Conservation (phyloP, 2,329 filamentous ascomycete genomes). For the Botrytis medusae region DNA sequence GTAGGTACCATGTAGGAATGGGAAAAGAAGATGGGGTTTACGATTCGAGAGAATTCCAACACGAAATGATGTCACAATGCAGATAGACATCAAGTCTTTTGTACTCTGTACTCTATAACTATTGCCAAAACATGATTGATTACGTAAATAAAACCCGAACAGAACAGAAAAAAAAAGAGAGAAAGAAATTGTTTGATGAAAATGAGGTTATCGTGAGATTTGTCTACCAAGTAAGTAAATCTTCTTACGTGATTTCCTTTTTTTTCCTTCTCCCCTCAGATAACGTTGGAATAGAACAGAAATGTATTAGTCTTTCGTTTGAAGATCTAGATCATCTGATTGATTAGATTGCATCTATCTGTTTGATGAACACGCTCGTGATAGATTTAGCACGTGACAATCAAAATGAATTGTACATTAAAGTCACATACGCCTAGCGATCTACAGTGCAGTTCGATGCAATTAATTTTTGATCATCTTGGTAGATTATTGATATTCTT, state of each 20-base stretch:
- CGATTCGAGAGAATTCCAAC: too few relatives aligned
- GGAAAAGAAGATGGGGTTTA: too few relatives aligned
- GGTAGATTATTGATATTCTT: not conserved
- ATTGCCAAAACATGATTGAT: not conserved
- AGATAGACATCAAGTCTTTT: too few relatives aligned
- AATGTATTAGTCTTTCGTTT: not conserved
- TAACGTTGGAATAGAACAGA: too few relatives aligned
- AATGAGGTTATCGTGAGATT: constrained; percentile 16
- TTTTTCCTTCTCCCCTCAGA: not conserved
- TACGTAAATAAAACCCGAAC: not conserved
- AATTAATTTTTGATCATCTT: not conserved
- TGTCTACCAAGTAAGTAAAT: not conserved
- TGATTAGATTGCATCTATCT: too few relatives aligned
- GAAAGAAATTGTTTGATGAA: not conserved
- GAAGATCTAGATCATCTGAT: not conserved
- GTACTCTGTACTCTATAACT: too few relatives aligned
- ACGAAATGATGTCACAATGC: too few relatives aligned
- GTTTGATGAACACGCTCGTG: too few relatives aligned
- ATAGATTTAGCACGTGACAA: not conserved
- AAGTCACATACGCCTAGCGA: not conserved
- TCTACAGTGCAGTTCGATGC: not conserved
- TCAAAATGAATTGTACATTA: not conserved
- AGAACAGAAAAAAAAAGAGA: too few relatives aligned
- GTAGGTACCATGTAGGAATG: too few relatives aligned
- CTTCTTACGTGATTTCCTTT: not conserved